Evolutionary conservation across 1,139 yeast species (phyloP), one percentile per base, ranked within the genome.

Genomic region (Candida glucosophila): DNA sequence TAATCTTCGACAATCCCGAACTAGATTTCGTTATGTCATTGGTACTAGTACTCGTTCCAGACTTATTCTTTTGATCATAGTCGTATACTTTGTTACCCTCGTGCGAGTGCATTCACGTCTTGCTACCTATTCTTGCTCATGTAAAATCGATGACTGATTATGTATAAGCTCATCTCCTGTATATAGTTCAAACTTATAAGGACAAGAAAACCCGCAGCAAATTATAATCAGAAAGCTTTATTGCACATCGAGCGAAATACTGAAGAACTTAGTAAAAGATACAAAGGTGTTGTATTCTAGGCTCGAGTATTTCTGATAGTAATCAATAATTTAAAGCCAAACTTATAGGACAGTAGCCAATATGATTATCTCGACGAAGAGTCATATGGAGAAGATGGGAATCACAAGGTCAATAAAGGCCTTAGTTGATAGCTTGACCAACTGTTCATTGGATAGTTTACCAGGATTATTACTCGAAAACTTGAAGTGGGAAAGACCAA

Each of bases 401-500:
- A 43, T 49, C 51, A 56, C 55, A 7, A 35, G 37, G 28, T 54
- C 68, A 22, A 47, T 69, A 32, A 47, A 54, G 34, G 41, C 49
- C 4, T 43, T 66, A 29, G 63, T 71, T 22, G 54, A 54, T 15
- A 45, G 47, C 2, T 38, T 71, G 15, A 47, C 52, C 17, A 33
- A 39, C 4, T 47, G 60, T 29, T 47, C 54, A 3, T 34, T 41
- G n/a, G 37, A 38, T 7, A 54, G 54, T 24, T 55, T 71, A 27
- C 56, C 65, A 1, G 28, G 29, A 5, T 39, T 38, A 20, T 46
- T 68, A 22, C 31, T 32, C 5, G 39, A 36, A 9, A 52, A 64
- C 32, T 37, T 55, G 33, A 29, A 26, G 19, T 78, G 90, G 88
- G 69, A 72, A 34, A 59, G 78, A 23, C 80, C 88, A 3, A 62